phyloP scores from a whole-genome alignment of 176 grass and related monocot genomes.

The bread wheat (Triticum aestivum) region DNA sequence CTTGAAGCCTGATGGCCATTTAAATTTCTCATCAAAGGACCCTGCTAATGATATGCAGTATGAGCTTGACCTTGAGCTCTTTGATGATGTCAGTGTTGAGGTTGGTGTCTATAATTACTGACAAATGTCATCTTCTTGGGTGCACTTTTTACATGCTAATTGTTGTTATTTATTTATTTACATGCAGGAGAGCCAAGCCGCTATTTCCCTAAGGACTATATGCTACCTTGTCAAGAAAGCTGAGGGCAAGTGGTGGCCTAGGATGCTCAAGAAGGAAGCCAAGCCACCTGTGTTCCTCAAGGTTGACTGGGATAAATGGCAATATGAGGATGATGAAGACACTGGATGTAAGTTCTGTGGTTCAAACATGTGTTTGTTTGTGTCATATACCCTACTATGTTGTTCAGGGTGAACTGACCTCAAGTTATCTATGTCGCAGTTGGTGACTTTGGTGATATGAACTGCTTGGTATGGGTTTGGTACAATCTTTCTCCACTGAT shows the following conservation, averaged over 20 bases:
- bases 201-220: constrained; percentile 69
- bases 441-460: constrained; percentile 75
- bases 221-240: constrained; percentile 82
- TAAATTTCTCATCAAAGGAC: constrained; percentile 69
- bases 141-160: background rate
- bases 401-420: background rate
- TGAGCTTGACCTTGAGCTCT: constrained; percentile 77
- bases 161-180: constrained; percentile 1
- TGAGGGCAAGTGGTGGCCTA: constrained; percentile 77
- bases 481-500: background rate
- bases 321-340: constrained; percentile 89
- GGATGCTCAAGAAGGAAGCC: constrained; percentile 69
- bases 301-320: constrained; percentile 99
- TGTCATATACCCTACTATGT: background rate
- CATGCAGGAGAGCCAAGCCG: constrained; percentile 76
- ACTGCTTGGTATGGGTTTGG: constrained; percentile 68
- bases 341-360: constrained; percentile 44
- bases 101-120: constrained; percentile 33
- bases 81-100: constrained; percentile 75
- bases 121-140: background rate
- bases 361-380: constrained; percentile 7
- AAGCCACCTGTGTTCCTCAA: constrained; percentile 74
- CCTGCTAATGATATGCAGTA: constrained; percentile 53
- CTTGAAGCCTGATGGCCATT: constrained; percentile 72
- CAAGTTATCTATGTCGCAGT: constrained; percentile 34